Base-by-base conservation (phyloP, 2,329 filamentous ascomycete genomes). In the Fusarium verrucosum region DNA sequence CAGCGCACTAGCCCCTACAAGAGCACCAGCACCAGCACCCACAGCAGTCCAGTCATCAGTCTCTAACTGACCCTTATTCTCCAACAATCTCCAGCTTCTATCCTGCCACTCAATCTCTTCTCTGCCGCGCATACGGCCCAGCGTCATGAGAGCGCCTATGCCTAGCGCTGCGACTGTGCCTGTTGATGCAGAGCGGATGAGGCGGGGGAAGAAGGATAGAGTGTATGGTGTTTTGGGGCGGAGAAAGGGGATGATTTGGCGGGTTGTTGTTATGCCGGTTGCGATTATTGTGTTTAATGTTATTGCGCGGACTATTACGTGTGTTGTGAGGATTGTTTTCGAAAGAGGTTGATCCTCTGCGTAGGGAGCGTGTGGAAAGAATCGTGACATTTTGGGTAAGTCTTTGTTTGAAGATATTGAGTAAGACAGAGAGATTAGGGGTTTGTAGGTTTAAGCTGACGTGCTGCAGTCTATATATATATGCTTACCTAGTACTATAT, bases 71-170 rank as follows among this genome's bases (percentile, higher is more conserved):
- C 84, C 82, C 36, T 75, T 72, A 62, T 85, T 89, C 74, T 84
- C 84, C 38, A 87, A 66, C 45, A 90, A 70, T 26, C 87, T 77
- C 86, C 87, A 90, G 53, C 82, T 82, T 17, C 88, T 79, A 70
- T 90, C 87, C 69, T 83, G 75, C 87, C 87, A 90, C 73, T 90
- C 87, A 28, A 90, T 85, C 36, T 82, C 78, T 65, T 86, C 81
- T 16, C 80, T 78, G 0, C 83, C 85, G 50, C 76, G 76, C 87
- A 90, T 89, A 4, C 81, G 77, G 0, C 70, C 77, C 25, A 75
- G 72, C 5, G 85, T 76, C 64, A 76, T 81, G 6, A 82, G 56
- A 3, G 75, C 75, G 22, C 83, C 74, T 2, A 85, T 59, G 1
- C 77, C 79, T 1, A 81, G 69, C 1, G 80, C 83, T 23, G 82